Conservation (phyloP, 139 green algal genomes). For the Nannochloris sp. region DNA sequence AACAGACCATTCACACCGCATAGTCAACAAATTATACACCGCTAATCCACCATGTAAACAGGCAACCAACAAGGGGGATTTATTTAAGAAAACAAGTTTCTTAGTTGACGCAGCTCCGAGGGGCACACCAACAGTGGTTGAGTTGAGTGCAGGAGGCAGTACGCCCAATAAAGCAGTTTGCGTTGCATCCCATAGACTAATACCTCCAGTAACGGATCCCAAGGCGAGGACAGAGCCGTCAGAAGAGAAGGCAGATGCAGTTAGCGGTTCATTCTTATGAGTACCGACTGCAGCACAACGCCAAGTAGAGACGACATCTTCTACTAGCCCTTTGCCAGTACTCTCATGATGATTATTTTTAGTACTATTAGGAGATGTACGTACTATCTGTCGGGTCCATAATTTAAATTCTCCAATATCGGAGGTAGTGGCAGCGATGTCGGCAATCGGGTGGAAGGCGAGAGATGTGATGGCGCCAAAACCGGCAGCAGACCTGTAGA, state of each 20-base stretch:
- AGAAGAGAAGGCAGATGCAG: constrained; percentile 44
- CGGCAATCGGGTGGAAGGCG: background rate
- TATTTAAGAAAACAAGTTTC: background rate
- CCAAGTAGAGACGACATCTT: constrained; percentile 17
- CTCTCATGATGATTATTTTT: constrained; percentile 1
- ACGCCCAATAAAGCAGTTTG: constrained; percentile 30
- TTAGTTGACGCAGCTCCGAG: background rate
- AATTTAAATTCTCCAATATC: constrained; percentile 29
- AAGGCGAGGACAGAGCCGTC: constrained; percentile 69
- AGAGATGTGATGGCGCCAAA: background rate
- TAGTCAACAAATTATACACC: constrained; percentile 18
- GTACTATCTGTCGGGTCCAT: constrained; percentile 26
- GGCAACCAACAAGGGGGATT: constrained; percentile 4
- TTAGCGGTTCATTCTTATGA: constrained; percentile 44
- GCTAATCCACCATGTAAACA: background rate
- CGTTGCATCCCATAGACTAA: constrained; percentile 63
- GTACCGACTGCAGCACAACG: constrained; percentile 36
- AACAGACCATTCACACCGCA: background rate
- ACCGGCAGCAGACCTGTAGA: background rate
- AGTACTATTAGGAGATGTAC: background rate
- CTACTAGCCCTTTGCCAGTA: background rate
- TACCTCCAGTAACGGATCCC: constrained; percentile 12
- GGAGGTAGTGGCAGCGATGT: background rate
- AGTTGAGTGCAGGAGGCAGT: constrained; percentile 29
- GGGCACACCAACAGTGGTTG: background rate